A percentile compares a stretch with the other conserved stretches of the same genome.
Evolutionary conservation across 2,329 filamentous ascomycete species (phyloP).

Genomic region (Simplicillium sp.): DNA sequence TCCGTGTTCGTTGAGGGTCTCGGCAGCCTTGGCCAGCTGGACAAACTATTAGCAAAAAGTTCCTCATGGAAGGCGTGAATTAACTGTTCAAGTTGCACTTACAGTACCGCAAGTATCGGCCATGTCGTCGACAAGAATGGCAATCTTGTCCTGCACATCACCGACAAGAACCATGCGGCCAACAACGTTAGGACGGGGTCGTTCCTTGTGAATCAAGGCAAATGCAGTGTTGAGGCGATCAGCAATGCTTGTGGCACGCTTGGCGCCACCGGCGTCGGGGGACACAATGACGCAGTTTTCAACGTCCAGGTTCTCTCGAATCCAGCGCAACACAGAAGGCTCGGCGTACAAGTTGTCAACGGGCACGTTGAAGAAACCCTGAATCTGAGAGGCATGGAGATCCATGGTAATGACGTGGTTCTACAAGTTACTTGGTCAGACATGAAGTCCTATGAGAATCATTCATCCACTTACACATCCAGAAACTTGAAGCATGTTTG

Average conservation of each 20-base stretch:
- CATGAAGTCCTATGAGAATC: neutral
- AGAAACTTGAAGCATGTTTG: constrained; percentile 94
- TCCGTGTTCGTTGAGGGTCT: constrained; percentile 78
- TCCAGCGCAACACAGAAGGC: constrained; percentile 85
- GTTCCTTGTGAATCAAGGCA: constrained; percentile 94
- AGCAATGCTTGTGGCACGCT: constrained; percentile 86
- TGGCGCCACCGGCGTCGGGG: constrained; percentile 89
- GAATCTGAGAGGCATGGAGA: constrained; percentile 85
- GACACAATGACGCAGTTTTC: constrained; percentile 88
- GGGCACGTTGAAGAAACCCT: constrained; percentile 85
- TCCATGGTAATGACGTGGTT: constrained; percentile 82
- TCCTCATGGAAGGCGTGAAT: no score
- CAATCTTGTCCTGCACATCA: constrained; percentile 81
- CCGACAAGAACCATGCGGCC: constrained; percentile 92
- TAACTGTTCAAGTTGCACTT: constrained; percentile 6
- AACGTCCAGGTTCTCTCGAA: constrained; percentile 72
- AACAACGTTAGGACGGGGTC: constrained; percentile 76
- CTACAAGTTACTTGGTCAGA: constrained; percentile 9
- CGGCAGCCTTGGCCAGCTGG: constrained; percentile 67
- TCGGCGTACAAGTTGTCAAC: constrained; percentile 82
- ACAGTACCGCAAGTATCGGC: constrained; percentile 85
- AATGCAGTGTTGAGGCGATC: constrained; percentile 86
- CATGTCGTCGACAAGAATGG: constrained; percentile 97
- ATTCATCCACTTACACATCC: constrained; percentile 47
- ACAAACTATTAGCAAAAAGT: constrained; percentile 6